Evolutionary conservation across 495 filamentous ascomycete genomes (phyloP).

Genomic region (Massariosphaeria phaeospora): DNA sequence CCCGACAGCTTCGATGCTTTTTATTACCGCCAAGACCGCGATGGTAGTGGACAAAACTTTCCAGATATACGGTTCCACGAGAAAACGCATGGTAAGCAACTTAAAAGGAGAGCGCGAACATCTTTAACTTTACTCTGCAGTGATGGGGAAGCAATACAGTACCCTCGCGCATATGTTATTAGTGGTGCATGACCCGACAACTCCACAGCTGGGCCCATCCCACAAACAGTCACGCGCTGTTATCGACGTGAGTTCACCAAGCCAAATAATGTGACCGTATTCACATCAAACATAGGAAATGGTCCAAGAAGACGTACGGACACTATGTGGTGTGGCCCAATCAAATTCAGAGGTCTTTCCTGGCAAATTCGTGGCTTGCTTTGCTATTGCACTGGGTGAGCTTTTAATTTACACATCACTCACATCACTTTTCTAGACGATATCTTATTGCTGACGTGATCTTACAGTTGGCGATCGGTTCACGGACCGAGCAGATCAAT

Average conservation of each 20-base stretch:
- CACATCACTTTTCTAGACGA: too few relatives aligned
- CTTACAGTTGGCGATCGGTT: conserved; percentile 25
- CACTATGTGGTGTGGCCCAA: conserved; percentile 23
- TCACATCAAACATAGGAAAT: conserved; percentile 5
- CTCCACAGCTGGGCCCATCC: conserved; percentile 28
- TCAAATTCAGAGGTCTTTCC: conserved; percentile 22
- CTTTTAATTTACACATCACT: not conserved
- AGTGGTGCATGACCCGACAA: conserved; percentile 28
- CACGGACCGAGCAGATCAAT: conserved; percentile 16
- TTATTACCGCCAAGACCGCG: conserved; percentile 22
- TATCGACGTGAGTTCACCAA: conserved; percentile 21
- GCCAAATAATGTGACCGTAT: not conserved
- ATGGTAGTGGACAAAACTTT: conserved; percentile 28
- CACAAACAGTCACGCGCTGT: conserved; percentile 21
- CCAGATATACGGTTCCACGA: conserved; percentile 28
- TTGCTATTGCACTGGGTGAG: conserved; percentile 24
- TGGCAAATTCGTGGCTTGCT: conserved; percentile 25
- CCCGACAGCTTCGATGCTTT: conserved; percentile 26
- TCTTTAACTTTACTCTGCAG: conserved; percentile 1
- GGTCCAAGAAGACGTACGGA: conserved; percentile 27
- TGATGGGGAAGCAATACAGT: conserved; percentile 29
- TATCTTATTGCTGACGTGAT: not conserved
- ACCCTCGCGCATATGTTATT: conserved; percentile 26
- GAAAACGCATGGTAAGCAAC: conserved; percentile 16
- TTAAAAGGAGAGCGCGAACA: not conserved